phyloP scores from a whole-genome alignment of 1,139 yeast species.

The Starmera stellimalicola region DNA sequence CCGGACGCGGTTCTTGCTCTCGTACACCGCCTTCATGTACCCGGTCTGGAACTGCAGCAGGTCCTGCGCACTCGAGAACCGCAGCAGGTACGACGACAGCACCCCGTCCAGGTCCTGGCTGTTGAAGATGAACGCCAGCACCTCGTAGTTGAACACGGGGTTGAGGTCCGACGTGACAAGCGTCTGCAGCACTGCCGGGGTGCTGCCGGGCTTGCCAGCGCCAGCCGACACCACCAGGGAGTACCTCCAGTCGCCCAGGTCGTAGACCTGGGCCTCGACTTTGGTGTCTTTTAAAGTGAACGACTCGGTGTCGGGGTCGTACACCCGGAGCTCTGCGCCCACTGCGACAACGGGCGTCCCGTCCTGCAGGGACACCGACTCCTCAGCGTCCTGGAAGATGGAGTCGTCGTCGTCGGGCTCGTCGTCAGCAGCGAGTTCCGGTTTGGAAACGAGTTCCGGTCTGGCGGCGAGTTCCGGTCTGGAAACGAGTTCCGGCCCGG shows the following conservation, averaged over 20 bases:
- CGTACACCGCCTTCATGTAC: constrained; percentile 53
- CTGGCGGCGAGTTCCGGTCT: constrained; percentile 18
- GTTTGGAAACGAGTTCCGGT: constrained; percentile 24
- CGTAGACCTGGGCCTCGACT: constrained; percentile 31
- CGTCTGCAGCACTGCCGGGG: constrained; percentile 27
- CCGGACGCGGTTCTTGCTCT: constrained; percentile 38
- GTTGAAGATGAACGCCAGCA: constrained; percentile 1
- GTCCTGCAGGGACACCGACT: constrained; percentile 4
- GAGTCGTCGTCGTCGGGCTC: neutral
- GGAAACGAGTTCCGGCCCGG: neutral
- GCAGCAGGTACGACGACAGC: constrained; percentile 52
- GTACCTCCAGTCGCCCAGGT: constrained; percentile 43
- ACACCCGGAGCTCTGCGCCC: constrained; percentile 41
- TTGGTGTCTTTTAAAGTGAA: constrained; percentile 36
- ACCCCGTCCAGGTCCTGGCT: constrained; percentile 26
- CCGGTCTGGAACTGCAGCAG: constrained; percentile 42
- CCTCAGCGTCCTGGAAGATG: neutral
- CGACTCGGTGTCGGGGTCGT: constrained; percentile 41
- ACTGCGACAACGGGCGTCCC: constrained; percentile 17
- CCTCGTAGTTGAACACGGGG: constrained; percentile 50
- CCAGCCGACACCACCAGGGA: constrained; percentile 36
- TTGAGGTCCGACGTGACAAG: constrained; percentile 41
- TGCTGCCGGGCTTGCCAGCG: constrained; percentile 13
- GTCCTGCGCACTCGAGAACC: constrained; percentile 33
- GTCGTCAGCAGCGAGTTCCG: constrained; percentile 15